Base-by-base conservation (phyloP, 140 eudicot genomes). In the Eryngium alpinum region DNA sequence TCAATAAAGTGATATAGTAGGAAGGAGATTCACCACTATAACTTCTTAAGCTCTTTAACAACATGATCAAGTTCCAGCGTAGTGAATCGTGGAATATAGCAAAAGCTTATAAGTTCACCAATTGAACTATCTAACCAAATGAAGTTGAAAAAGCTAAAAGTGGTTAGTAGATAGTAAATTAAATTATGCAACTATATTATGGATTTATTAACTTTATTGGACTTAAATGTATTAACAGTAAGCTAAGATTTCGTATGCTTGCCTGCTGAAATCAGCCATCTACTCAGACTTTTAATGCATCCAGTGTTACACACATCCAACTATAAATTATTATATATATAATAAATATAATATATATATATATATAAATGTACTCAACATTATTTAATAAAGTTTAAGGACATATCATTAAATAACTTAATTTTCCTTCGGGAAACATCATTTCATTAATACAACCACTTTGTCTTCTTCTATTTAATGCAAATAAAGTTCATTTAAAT, bases 261-360 rank as follows among this genome's bases (percentile, higher is more conserved):
- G 90, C 98, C 98, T 93, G 96, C 87, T 93, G n/a, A 92, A 84
- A 92, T 91, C 63, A 95, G 84, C 81, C 93, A 97, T 85, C 99
- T 86, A 86, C 90, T 89, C 97, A 95, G 79, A 95, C 91, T 87
- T 95, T 95, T 33, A 96, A 92, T 49, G 99, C 96, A 82, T 95
- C 99, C 85, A 95, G 81, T 70, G 99, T 38, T 38, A 38, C 46
- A 38, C 7, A 38, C 7, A 38, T 38, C 5, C 46, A 38, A 7
- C 46, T 38, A 7, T 38, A 2, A 7, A 38, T 38, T 38, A 2
- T 38, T 38, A 38, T 38, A 38, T n/a, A n/a, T n/a, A n/a, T n/a
- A n/a, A n/a, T n/a, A n/a, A n/a, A n/a, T n/a, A n/a, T n/a, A n/a
- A n/a, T n/a, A n/a, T n/a, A n/a, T n/a, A n/a, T n/a, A n/a, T n/a